Percentiles rank a stretch among this genome's conserved stretches.
phyloP scores from a whole-genome alignment of 345 rosid genomes.

The Syzygium grande region DNA sequence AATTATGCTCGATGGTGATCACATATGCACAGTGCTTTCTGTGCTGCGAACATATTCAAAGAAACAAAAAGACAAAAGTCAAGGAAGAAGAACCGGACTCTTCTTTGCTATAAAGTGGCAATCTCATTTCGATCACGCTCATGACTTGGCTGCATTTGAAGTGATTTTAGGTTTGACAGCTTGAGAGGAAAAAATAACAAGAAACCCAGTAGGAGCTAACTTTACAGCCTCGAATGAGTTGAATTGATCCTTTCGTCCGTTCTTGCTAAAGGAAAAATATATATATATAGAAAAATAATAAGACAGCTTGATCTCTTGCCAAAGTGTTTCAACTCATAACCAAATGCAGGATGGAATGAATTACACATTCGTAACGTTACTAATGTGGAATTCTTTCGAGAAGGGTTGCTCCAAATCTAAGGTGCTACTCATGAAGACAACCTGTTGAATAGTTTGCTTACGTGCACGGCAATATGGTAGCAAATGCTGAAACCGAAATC shows the following conservation, averaged over 20 bases:
- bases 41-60: not conserved
- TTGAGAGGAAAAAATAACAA: not conserved
- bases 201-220: not conserved
- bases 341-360: not conserved
- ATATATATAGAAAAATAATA: not conserved
- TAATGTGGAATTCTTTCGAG: not conserved
- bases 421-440: not conserved
- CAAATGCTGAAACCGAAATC: not conserved
- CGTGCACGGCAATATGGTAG: not conserved
- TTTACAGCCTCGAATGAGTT: not conserved
- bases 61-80: not conserved
- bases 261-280: not conserved
- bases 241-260: not conserved
- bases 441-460: not conserved
- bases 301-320: not conserved
- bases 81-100: not conserved
- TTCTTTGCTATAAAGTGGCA: not conserved
- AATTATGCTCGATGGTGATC: not conserved
- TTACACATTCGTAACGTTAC: not conserved
- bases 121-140: not conserved
- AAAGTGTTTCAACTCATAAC: not conserved
- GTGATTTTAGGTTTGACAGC: not conserved
- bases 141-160: not conserved
- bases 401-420: not conserved
- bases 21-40: not conserved